Evolutionary conservation across 129 eudicot species (phyloP).

Genomic region (Smallanthus sonchifolius): DNA sequence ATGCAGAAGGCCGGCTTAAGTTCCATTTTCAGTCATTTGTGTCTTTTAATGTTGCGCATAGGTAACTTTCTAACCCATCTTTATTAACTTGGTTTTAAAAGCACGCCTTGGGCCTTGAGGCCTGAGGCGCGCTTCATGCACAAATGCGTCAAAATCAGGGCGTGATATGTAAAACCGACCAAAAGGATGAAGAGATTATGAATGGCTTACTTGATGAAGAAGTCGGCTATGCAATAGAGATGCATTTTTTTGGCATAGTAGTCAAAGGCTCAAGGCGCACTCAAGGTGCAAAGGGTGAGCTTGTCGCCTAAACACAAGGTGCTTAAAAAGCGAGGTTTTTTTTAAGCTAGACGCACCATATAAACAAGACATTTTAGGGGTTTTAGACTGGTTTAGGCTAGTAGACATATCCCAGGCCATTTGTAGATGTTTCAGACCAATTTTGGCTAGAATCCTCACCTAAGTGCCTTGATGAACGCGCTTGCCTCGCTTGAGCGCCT

Average conservation of each 20-base stretch:
- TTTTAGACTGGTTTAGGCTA: too few relatives aligned
- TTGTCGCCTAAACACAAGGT: too few relatives aligned
- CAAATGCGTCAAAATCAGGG: background rate
- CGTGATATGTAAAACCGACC: background rate
- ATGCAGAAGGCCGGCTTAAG: constrained; percentile 89
- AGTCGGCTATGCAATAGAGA: background rate
- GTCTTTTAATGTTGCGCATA: constrained; percentile 85
- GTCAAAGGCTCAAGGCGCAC: too few relatives aligned
- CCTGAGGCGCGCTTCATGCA: background rate
- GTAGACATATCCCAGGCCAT: too few relatives aligned
- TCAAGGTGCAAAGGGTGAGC: too few relatives aligned
- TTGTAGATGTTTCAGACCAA: too few relatives aligned
- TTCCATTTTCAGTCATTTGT: constrained; percentile 95
- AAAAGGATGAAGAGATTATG: background rate
- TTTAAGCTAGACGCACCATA: too few relatives aligned
- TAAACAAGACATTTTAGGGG: too few relatives aligned
- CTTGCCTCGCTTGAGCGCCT: too few relatives aligned
- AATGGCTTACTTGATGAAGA: background rate
- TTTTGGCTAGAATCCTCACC: too few relatives aligned
- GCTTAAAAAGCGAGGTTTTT: too few relatives aligned
- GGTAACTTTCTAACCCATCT: constrained; percentile 36
- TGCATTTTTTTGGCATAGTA: background rate
- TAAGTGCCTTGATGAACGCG: too few relatives aligned
- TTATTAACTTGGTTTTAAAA: background rate
- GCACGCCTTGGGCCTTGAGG: background rate